A percentile compares a stretch with the other conserved stretches of the same genome.
Evolutionary conservation across 148 eudicot genomes (phyloP).

Genomic region (Linanthus parryae): DNA sequence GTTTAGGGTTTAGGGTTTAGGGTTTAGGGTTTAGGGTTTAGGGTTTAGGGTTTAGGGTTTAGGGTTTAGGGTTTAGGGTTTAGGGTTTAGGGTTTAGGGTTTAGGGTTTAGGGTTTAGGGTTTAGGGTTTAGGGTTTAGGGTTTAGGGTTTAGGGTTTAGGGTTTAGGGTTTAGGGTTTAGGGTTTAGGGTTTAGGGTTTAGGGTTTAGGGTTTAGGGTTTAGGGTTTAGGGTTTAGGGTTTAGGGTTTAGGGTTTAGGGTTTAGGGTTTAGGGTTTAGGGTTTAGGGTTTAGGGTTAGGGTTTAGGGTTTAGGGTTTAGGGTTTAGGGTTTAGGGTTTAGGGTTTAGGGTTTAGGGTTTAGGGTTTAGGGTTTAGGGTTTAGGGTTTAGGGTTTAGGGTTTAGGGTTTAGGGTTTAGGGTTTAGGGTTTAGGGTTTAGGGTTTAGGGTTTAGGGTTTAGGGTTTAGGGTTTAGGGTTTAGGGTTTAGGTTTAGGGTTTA

Average conservation of each 20-base stretch:
- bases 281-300: constrained; percentile 5
- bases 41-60: not conserved
- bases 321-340: constrained; percentile 6
- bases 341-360: constrained; percentile 7
- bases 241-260: constrained; percentile 7
- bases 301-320: constrained; percentile 6
- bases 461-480: not conserved
- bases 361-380: not conserved
- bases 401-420: not conserved
- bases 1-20: constrained; percentile 7
- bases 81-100: not conserved
- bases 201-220: not conserved
- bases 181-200: not conserved
- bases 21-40: constrained; percentile 5
- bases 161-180: not conserved
- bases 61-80: not conserved
- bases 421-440: not conserved
- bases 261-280: constrained; percentile 7
- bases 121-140: not conserved
- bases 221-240: constrained; percentile 1
- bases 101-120: not conserved
- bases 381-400: not conserved
- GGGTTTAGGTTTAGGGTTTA: constrained; percentile 4
- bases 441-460: not conserved
- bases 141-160: not conserved